These are phyloP conservation scores for Hygrocybe punicea DNA, from an alignment of 768 basidiomycete genomes.

Conservation along the genomic window DNA sequence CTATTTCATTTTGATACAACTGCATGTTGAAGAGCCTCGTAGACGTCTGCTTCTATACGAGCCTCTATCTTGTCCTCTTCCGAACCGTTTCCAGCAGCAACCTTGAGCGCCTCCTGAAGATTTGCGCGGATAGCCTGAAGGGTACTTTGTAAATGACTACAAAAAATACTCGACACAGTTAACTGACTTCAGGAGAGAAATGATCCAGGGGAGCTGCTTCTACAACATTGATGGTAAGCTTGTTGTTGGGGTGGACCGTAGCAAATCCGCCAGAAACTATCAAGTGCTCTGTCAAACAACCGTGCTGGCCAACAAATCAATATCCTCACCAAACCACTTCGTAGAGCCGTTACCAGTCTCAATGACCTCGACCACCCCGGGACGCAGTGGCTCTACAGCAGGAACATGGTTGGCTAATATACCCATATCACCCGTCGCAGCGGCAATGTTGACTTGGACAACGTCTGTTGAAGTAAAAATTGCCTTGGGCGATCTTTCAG, in stretches of 20 bases:
- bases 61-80: conserved; percentile 95
- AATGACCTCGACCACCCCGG: conserved; percentile 92
- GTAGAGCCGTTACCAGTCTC: conserved; percentile 74
- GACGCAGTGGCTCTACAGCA: conserved; percentile 91
- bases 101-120: conserved; percentile 83
- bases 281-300: conserved; percentile 1
- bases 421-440: conserved; percentile 97
- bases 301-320: conserved; percentile 1
- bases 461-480: conserved; percentile 91
- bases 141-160: conserved; percentile 1
- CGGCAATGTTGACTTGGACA: conserved; percentile 92
- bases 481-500: conserved; percentile 48
- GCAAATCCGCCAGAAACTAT: conserved; percentile 95
- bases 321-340: conserved; percentile 92
- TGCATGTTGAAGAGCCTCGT: conserved; percentile 91
- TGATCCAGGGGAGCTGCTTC: conserved; percentile 91
- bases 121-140: conserved; percentile 82
- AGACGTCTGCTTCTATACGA: conserved; percentile 91
- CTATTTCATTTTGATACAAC: conserved; percentile 36
- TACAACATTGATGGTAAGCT: conserved; percentile 92
- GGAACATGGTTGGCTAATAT: conserved; percentile 98
- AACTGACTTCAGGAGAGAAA: conserved; percentile 82
- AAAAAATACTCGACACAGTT: not conserved
- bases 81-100: conserved; percentile 75
- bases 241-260: conserved; percentile 96